Base-by-base conservation (phyloP, 2,329 filamentous ascomycete species). In the Phoma sp. region DNA sequence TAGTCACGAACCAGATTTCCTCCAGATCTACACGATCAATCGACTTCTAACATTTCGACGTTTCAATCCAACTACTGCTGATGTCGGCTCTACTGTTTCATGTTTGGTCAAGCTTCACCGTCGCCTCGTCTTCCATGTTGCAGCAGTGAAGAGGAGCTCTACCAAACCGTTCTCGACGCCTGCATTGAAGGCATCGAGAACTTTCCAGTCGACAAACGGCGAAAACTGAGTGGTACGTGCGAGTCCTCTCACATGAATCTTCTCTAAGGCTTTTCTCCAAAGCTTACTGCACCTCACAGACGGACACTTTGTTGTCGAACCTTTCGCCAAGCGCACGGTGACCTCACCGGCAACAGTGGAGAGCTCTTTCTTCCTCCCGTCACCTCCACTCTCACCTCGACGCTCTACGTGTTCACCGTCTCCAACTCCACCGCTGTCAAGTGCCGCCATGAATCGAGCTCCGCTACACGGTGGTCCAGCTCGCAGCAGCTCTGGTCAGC, bases 161-260 rank as follows among this genome's bases (percentile, higher is more conserved):
- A 61, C 29, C 46, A 59, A 15, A 48, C 51, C 9, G 47, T 43
- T 22, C 59, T 68, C 2, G 49, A 61, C 15, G 60, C 57, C 10
- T 65, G 63, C 27, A 64, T 69, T 2, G 36, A 62, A 25, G 61
- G 61, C 9, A 56, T 70, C 10, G 43, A 56, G 24, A 51, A 58
- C 7, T 48, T 69, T 36, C 43, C 51, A 4, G 50, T 68, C 17
- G 47, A 55, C 13, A 21, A 43, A 32, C 13, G 43, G 17, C 32
- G 4, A 6, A 21, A 7, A 13, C 43, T 12, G 7, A 15, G 19
- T 36, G 33, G 58, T 64, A 44, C 2, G 50, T 60, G 15, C 36
- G 41, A 13, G 3, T 13, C 33, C 22, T 43, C 24, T 48, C 36
- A 39, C 52, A 6, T 27, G 9, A 36, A 37, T 33, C 27, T 35